phyloP scores from a whole-genome alignment of 2,329 filamentous ascomycete genomes.

The Pseudocercospora fuligena region DNA sequence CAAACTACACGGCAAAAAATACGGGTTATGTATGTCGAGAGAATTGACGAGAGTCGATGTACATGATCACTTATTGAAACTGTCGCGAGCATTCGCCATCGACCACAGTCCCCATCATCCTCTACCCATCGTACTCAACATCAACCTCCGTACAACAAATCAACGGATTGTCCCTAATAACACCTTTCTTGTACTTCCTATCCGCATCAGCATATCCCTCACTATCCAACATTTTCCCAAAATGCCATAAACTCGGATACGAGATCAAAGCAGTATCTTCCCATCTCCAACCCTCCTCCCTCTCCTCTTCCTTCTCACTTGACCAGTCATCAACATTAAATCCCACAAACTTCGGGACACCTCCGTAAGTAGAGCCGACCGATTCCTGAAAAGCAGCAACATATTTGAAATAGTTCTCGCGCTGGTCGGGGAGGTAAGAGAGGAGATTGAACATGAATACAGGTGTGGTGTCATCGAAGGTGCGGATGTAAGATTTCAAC shows the following conservation, averaged over 20 bases:
- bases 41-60: not conserved
- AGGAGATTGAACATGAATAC: slow-evolving; percentile 33
- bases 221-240: slow-evolving; percentile 33
- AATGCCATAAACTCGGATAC: slow-evolving; percentile 35
- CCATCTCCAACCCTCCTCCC: slow-evolving; percentile 22
- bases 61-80: not conserved
- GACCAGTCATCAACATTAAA: slow-evolving; percentile 19
- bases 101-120: not conserved
- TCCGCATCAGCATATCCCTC: slow-evolving; percentile 32
- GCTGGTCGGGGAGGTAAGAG: slow-evolving; percentile 24
- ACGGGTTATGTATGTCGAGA: too few relatives aligned
- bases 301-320: slow-evolving; percentile 19
- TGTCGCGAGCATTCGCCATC: not conserved
- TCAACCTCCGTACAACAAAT: slow-evolving; percentile 29
- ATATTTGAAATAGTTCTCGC: slow-evolving; percentile 27
- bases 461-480: slow-evolving; percentile 26
- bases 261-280: slow-evolving; percentile 28
- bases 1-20: too few relatives aligned
- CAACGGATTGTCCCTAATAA: slow-evolving; percentile 31
- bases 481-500: slow-evolving; percentile 27
- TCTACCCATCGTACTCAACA: slow-evolving; percentile 8
- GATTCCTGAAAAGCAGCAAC: slow-evolving; percentile 26
- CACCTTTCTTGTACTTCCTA: slow-evolving; percentile 32
- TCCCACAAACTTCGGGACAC: slow-evolving; percentile 22
- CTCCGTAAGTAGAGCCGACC: slow-evolving; percentile 27